These are phyloP conservation scores for Russula earlei DNA, from an alignment of 768 basidiomycete genomes.

Conservation along the genomic window DNA sequence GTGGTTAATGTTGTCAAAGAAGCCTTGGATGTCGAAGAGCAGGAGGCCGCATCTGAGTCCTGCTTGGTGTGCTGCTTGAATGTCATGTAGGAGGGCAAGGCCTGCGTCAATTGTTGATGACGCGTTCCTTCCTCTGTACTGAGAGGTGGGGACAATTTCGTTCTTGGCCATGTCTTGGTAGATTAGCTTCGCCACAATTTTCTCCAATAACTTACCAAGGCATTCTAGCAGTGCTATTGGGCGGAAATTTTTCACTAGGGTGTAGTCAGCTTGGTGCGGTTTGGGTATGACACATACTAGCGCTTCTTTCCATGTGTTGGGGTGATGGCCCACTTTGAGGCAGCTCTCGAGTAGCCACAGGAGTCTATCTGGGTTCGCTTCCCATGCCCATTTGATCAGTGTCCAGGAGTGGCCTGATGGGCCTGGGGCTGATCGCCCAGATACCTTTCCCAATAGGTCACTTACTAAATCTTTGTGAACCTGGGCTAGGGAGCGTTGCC, in stretches of 20 bases:
- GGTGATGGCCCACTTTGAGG: not conserved
- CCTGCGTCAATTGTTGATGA: not conserved
- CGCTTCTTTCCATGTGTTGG: not conserved
- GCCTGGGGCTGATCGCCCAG: not conserved
- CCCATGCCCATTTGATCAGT: not conserved
- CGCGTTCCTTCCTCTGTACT: not conserved
- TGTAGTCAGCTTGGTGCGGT: not conserved
- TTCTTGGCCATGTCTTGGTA: not conserved
- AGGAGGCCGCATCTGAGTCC: not conserved
- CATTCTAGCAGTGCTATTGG: not conserved
- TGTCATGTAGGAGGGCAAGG: not conserved
- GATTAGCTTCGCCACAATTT: not conserved
- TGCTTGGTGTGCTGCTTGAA: not conserved
- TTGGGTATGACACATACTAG: not conserved
- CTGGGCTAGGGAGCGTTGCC: rapidly evolving
- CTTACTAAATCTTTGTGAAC: not conserved
- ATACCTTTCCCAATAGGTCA: not conserved
- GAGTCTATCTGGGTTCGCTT: not conserved
- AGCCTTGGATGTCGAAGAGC: not conserved
- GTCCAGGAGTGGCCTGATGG: not conserved
- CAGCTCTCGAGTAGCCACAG: not conserved
- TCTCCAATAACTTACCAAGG: not conserved
- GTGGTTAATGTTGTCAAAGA: not conserved
- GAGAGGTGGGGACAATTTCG: not conserved
- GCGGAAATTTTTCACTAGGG: not conserved